Evolutionary conservation across 2,329 filamentous ascomycete genomes (phyloP).

Genomic region (Chaetoscypha palmicola): DNA sequence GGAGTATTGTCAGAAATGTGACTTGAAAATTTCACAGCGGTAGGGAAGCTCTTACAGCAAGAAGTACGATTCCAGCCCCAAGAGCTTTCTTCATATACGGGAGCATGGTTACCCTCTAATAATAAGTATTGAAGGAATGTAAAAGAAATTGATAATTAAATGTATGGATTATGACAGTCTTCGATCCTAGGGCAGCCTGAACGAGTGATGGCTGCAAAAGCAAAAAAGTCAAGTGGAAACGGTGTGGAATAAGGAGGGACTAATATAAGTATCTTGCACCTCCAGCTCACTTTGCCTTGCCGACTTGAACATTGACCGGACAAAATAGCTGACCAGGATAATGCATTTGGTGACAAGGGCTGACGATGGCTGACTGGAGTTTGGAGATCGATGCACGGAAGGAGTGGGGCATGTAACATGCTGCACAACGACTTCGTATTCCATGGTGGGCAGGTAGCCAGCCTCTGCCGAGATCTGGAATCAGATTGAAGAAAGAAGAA

Average conservation of each 20-base stretch:
- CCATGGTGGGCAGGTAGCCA: background rate
- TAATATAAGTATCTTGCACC: background rate
- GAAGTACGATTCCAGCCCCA: conserved; percentile 1
- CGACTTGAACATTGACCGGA: background rate
- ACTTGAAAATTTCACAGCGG: too few species aligned
- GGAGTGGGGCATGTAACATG: background rate
- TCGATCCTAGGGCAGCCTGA: background rate
- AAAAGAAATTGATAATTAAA: background rate
- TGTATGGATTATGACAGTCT: background rate
- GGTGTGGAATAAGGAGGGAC: background rate
- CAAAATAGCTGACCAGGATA: background rate
- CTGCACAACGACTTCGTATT: conserved; percentile 4
- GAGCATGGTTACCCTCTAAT: conserved; percentile 1
- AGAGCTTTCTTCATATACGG: background rate
- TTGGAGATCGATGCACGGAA: conserved; percentile 5
- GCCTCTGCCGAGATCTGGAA: background rate
- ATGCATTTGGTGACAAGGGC: conserved; percentile 8
- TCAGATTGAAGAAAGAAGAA: background rate
- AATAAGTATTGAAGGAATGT: background rate
- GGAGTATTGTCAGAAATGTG: background rate
- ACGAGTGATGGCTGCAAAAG: conserved; percentile 3
- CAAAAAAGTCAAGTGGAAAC: background rate
- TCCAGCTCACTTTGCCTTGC: background rate
- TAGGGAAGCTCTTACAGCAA: conserved; percentile 5
- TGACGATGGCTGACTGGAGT: conserved; percentile 4